phyloP scores from a whole-genome alignment of 31 red algal genomes.

The Endocladia muricata region DNA sequence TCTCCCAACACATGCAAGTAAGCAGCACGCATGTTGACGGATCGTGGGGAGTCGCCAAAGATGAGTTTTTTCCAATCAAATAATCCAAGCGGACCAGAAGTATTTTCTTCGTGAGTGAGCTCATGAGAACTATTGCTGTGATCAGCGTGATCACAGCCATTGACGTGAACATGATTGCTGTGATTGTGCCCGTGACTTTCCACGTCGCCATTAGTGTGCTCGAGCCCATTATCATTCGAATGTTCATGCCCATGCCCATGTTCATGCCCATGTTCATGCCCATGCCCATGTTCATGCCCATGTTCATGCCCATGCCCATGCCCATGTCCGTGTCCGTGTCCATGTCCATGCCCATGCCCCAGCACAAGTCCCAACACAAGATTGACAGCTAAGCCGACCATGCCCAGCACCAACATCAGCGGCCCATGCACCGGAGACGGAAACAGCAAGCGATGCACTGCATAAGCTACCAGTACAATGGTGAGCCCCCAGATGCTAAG shows the following conservation, averaged over 20 bases:
- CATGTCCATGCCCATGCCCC: slow-evolving; percentile 28
- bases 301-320: slow-evolving; percentile 20
- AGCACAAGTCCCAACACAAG: slow-evolving; percentile 74
- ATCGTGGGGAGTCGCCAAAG: not conserved
- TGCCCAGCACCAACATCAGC: slow-evolving; percentile 71
- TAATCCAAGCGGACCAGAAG: too few relatives aligned
- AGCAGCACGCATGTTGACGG: slow-evolving; percentile 76
- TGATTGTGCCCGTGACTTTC: not conserved
- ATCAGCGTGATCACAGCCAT: not conserved
- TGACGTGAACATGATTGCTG: not conserved
- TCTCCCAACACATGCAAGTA: slow-evolving; percentile 96
- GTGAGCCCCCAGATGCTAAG: slow-evolving; percentile 87
- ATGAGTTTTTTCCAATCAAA: not conserved
- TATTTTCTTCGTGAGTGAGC: too few relatives aligned
- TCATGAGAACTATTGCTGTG: too few relatives aligned
- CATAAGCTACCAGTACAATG: slow-evolving; percentile 44
- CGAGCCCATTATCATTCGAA: slow-evolving; percentile 12
- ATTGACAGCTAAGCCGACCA: slow-evolving; percentile 83
- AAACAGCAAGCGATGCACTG: slow-evolving; percentile 46
- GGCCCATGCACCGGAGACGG: slow-evolving; percentile 78
- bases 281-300: slow-evolving; percentile 9
- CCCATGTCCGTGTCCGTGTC: slow-evolving; percentile 20
- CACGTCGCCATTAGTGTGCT: slow-evolving; percentile 29
- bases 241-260: slow-evolving; percentile 38
- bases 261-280: slow-evolving; percentile 44